Conservation (phyloP, 2,329 filamentous ascomycete species). For the Fusarium neocosmosporiellum region DNA sequence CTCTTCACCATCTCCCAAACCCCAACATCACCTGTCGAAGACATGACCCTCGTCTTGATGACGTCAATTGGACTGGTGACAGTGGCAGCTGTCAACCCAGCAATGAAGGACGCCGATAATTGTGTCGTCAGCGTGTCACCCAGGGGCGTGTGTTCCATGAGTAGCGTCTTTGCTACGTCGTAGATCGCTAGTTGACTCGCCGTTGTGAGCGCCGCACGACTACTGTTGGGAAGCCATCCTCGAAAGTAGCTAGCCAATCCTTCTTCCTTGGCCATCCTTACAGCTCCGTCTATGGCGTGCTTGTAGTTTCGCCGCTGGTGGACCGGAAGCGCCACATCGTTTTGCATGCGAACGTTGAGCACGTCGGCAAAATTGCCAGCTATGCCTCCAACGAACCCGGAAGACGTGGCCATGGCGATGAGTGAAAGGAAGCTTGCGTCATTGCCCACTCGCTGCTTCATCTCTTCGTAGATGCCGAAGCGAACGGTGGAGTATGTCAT, state of each 20-base stretch:
- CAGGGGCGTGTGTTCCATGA: neutral
- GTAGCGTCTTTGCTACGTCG: neutral
- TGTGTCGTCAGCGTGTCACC: neutral
- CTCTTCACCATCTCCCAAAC: conserved; percentile 64
- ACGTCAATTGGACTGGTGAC: neutral
- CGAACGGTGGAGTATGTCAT: conserved; percentile 94
- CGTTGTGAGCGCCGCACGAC: neutral
- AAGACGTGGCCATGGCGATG: neutral
- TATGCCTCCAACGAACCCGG: neutral
- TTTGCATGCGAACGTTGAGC: neutral
- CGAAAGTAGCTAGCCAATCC: neutral
- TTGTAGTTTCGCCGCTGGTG: neutral
- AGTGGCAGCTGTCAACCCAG: neutral
- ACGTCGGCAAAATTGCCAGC: neutral
- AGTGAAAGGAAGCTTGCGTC: conserved; percentile 68
- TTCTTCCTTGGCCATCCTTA: neutral
- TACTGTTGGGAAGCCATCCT: neutral
- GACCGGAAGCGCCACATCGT: neutral
- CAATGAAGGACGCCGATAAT: neutral
- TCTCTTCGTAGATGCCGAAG: conserved; percentile 93
- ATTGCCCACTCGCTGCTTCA: conserved; percentile 65
- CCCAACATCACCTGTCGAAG: neutral
- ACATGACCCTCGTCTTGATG: neutral
- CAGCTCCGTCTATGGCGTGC: neutral
- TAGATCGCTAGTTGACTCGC: neutral